Conservation (phyloP, 306 rosid genomes). For the Glycine soja region DNA sequence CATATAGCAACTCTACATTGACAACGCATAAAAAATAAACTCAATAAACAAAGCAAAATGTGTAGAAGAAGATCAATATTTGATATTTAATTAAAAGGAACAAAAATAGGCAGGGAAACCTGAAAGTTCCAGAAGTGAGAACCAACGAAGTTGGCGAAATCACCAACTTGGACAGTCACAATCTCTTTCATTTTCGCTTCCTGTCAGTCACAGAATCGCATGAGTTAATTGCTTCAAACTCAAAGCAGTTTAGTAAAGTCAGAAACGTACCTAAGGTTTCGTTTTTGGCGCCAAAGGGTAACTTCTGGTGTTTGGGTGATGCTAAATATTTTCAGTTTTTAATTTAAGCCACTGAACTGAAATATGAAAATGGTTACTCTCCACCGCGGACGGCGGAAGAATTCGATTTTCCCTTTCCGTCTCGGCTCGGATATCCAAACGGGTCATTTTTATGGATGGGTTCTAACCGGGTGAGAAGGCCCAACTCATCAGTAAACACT, state of each 20-base stretch:
- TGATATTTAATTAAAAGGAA: background rate
- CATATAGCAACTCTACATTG: no score
- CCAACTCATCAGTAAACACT: no score
- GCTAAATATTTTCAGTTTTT: background rate
- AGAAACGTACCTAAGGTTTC: conserved; percentile 17
- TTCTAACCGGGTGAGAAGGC: no score
- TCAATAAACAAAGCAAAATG: no score
- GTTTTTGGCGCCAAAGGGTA: conserved; percentile 42
- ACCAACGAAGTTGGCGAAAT: conserved; percentile 82
- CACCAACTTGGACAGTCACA: conserved; percentile 84
- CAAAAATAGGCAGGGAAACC: conserved; percentile 49
- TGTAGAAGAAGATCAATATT: no score
- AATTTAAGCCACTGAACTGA: background rate
- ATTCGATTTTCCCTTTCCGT: background rate
- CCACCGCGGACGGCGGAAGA: background rate
- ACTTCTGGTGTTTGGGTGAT: background rate
- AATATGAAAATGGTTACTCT: background rate
- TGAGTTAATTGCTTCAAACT: conserved; percentile 11
- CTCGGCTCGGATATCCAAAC: background rate
- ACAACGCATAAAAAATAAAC: no score
- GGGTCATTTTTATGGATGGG: background rate
- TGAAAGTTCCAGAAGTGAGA: conserved; percentile 99
- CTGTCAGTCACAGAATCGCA: conserved; percentile 6
- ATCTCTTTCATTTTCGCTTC: conserved; percentile 73
- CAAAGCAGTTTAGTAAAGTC: background rate